Evolutionary conservation across 2,329 filamentous ascomycete genomes (phyloP), one percentile per base, ranked within the genome.

Genomic region (Aspergillaceae sp.): DNA sequence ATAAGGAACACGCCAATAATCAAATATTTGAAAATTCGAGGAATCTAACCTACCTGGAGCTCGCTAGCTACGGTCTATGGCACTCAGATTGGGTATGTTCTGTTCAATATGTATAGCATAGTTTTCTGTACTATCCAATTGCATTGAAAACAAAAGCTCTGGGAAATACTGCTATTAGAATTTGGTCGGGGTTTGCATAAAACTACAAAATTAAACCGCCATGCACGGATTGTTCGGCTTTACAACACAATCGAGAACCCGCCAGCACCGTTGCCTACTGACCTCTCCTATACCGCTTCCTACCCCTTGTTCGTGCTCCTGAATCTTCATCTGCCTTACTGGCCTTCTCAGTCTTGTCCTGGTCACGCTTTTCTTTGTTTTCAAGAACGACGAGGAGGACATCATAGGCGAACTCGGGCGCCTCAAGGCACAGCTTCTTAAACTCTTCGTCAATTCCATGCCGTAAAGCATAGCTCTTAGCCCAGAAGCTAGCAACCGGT

Each of bases 401-500:
- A 66, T 96, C 90, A 72, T 90, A 96, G 61, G 86, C 86, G 63
- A 96, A 96, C 63, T 94, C 85, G 11, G 90, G 90, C 63, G 83
- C 89, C 69, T 95, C 86, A 64, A 95, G 71, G 70, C 90, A 95
- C 68, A 95, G 80, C 40, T 77, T 67, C 64, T 83, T 82, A 78
- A 95, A 95, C 69, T 94, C 87, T 5, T 80, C 77, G 67, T 94
- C 87, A 34, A 89, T 87, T 68, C 94, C 87, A 67, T 90, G 78
- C 11, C 90, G 84, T 52, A 95, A 73, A 8, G 87, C 83, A 70
- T 92, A 88, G 48, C 79, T 83, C 50, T 86, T 77, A 4, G 88
- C 88, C 89, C 89, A 95, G 74, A 94, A 94, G 45, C 83, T 84
- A n/a, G 87, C 88, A 43, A 95, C 82, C 1, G 89, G 88, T 53